phyloP scores from a whole-genome alignment of 164 flowering plant species.

The Magnolia changhungtana region DNA sequence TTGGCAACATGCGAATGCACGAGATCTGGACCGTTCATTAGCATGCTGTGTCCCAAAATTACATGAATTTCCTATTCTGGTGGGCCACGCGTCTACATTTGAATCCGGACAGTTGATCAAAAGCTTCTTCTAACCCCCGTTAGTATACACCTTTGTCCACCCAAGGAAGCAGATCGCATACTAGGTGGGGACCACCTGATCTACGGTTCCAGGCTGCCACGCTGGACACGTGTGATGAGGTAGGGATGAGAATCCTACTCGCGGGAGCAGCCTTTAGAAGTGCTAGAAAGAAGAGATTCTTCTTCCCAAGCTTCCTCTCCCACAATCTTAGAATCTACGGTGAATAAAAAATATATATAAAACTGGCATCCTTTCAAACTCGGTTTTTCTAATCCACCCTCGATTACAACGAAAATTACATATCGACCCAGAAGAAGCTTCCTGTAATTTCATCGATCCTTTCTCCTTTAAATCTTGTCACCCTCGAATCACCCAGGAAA shows the following conservation, averaged over 20 bases:
- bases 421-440: not conserved
- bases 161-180: no score
- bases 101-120: no score
- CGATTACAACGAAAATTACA: not conserved
- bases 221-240: not conserved
- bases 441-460: not conserved
- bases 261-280: not conserved
- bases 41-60: no score
- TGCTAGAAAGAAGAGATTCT: not conserved
- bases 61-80: no score
- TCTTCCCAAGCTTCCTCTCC: not conserved
- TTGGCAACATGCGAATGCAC: no score
- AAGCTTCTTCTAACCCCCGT: no score
- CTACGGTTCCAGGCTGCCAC: not conserved
- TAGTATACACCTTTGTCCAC: no score
- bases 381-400: not conserved
- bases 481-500: not conserved
- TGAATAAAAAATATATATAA: no score
- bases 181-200: no score
- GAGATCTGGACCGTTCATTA: no score
- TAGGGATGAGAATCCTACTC: not conserved
- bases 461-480: not conserved
- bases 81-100: no score
- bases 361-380: not conserved
- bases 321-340: not conserved